phyloP scores from a whole-genome alignment of 2,329 filamentous ascomycete genomes.

The Plenodomus tracheiphilus region DNA sequence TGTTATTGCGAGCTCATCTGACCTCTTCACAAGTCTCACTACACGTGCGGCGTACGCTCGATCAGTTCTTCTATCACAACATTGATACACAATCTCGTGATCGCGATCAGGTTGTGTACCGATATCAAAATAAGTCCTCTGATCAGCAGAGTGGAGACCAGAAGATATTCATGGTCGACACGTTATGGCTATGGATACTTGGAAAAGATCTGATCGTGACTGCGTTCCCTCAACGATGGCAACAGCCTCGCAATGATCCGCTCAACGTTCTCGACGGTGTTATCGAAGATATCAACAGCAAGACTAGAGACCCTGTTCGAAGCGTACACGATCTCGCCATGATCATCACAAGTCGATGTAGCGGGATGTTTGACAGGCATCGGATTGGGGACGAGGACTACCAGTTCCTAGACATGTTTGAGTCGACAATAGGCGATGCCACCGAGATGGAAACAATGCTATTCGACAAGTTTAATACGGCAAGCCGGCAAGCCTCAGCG shows the following conservation, averaged over 20 bases:
- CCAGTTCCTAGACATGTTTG: slow-evolving; percentile 70
- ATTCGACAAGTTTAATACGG: slow-evolving; percentile 63
- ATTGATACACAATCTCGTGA: slow-evolving; percentile 64
- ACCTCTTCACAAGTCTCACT: slow-evolving; percentile 51
- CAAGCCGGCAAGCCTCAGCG: slow-evolving; percentile 59
- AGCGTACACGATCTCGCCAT: slow-evolving; percentile 66
- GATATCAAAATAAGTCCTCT: slow-evolving; percentile 54
- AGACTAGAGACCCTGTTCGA: slow-evolving; percentile 61
- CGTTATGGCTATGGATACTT: slow-evolving; percentile 68
- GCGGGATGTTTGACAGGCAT: slow-evolving; percentile 63
- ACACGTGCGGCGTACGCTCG: slow-evolving; percentile 65
- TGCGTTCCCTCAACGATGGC: slow-evolving; percentile 61
- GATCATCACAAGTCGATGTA: slow-evolving; percentile 63
- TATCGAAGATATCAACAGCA: slow-evolving; percentile 68
- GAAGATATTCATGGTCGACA: slow-evolving; percentile 70
- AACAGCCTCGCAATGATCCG: slow-evolving; percentile 64
- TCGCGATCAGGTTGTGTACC: slow-evolving; percentile 66
- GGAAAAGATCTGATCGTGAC: slow-evolving; percentile 63
- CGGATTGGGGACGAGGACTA: slow-evolving; percentile 62
- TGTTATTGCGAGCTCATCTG: slow-evolving; percentile 55
- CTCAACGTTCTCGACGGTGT: slow-evolving; percentile 66
- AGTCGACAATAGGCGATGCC: slow-evolving; percentile 61
- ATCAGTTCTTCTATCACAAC: slow-evolving; percentile 69
- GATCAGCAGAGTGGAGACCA: slow-evolving; percentile 49
- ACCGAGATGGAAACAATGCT: slow-evolving; percentile 58